Conservation (phyloP, 140 eudicot species). For the Anethum foeniculum region DNA sequence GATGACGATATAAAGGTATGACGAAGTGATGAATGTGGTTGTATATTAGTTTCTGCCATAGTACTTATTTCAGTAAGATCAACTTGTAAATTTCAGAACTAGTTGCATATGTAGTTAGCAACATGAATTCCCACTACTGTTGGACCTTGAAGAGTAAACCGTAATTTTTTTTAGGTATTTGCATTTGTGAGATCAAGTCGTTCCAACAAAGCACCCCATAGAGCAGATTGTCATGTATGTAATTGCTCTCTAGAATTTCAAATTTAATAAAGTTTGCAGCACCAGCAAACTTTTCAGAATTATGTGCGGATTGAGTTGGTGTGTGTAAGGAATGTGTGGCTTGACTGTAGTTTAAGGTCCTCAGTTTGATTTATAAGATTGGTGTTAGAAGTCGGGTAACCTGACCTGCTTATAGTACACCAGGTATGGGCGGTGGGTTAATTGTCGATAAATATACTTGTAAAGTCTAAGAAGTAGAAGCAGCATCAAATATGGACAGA, state of each 20-base stretch:
- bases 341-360: neutral
- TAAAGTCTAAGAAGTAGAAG: constrained; percentile 44
- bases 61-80: no score
- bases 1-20: neutral
- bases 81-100: no score
- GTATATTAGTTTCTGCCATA: no score
- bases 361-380: neutral
- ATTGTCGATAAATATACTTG: constrained; percentile 61
- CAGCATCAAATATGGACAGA: constrained; percentile 49
- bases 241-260: no score
- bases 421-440: constrained; percentile 21
- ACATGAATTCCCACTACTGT: no score
- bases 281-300: neutral
- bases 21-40: no score
- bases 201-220: no score
- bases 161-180: no score
- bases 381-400: neutral
- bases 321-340: neutral
- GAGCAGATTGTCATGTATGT: no score
- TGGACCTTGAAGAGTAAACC: constrained; percentile 8
- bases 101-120: no score
- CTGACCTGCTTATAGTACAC: neutral
- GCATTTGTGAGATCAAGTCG: no score
- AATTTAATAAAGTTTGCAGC: neutral
- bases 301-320: neutral